These are phyloP conservation scores for Lactarius hatsudake DNA, from an alignment of 768 basidiomycete species.

Conservation along the genomic window DNA sequence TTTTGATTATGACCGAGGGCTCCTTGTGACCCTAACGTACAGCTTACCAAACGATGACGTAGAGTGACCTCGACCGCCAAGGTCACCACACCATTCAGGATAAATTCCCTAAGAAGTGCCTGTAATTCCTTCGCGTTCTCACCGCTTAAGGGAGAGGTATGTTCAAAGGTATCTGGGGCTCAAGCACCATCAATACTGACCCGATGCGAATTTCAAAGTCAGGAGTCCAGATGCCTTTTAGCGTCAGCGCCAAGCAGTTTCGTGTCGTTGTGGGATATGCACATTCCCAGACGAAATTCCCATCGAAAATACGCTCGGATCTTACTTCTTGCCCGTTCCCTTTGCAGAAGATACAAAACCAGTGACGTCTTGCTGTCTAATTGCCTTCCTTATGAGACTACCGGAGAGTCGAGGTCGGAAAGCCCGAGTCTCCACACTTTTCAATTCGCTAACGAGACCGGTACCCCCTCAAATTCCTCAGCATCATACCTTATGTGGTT, in stretches of 20 bases:
- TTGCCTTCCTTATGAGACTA: background rate
- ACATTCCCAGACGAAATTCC: background rate
- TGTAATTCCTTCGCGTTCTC: background rate
- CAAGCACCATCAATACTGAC: slow-evolving; percentile 2
- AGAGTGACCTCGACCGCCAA: slow-evolving; percentile 12
- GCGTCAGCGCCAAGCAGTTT: background rate
- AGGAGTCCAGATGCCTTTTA: slow-evolving; percentile 4
- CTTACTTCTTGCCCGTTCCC: background rate
- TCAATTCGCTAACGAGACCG: background rate
- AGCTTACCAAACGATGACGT: slow-evolving; percentile 23
- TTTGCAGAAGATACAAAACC: background rate
- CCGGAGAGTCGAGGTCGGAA: background rate
- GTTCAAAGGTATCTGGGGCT: background rate
- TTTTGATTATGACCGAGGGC: background rate
- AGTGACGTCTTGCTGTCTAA: slow-evolving; percentile 2
- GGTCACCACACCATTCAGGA: background rate
- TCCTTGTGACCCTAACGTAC: background rate
- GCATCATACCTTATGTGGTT: background rate
- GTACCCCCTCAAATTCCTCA: background rate
- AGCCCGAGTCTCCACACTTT: background rate
- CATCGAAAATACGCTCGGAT: slow-evolving; percentile 6
- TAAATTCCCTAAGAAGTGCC: background rate
- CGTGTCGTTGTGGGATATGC: background rate
- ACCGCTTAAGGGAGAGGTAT: slow-evolving; percentile 10
- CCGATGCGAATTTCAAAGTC: slow-evolving; percentile 4